Conservation (phyloP, 768 basidiomycete genomes). For the Amanita rimosa region DNA sequence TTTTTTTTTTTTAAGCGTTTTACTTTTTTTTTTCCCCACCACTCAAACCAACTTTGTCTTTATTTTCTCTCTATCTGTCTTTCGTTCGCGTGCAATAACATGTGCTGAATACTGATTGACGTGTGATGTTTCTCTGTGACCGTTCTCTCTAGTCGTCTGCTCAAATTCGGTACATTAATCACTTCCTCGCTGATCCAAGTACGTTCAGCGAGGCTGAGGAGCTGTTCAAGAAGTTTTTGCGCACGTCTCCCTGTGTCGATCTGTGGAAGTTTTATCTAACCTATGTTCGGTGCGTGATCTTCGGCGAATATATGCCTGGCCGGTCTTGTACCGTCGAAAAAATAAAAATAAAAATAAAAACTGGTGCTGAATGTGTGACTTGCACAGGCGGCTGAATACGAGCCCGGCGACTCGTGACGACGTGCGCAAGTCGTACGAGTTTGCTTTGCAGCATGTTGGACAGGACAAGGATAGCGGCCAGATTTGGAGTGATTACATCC, state of each 20-base stretch:
- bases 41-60: not conserved
- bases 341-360: not conserved
- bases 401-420: slow-evolving; percentile 60
- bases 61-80: not conserved
- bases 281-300: slow-evolving; percentile 69
- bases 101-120: slow-evolving; percentile 5
- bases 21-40: slow-evolving; percentile 6
- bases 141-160: slow-evolving; percentile 48
- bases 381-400: slow-evolving; percentile 51
- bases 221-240: slow-evolving; percentile 83
- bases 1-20: not conserved
- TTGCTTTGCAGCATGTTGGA: slow-evolving; percentile 79
- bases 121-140: slow-evolving; percentile 5
- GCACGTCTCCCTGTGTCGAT: slow-evolving; percentile 77
- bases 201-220: slow-evolving; percentile 72
- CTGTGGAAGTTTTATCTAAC: slow-evolving; percentile 90
- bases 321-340: slow-evolving; percentile 5
- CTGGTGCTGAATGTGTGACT: not conserved
- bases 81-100: not conserved
- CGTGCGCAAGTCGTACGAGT: slow-evolving; percentile 86
- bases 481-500: slow-evolving; percentile 92
- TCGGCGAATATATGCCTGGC: slow-evolving; percentile 3
- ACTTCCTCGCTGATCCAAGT: slow-evolving; percentile 52
- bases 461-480: slow-evolving; percentile 87
- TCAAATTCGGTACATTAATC: slow-evolving; percentile 76